Evolutionary conservation across 257 asterid species (phyloP).

Genomic region (Phtheirospermum japonicum): DNA sequence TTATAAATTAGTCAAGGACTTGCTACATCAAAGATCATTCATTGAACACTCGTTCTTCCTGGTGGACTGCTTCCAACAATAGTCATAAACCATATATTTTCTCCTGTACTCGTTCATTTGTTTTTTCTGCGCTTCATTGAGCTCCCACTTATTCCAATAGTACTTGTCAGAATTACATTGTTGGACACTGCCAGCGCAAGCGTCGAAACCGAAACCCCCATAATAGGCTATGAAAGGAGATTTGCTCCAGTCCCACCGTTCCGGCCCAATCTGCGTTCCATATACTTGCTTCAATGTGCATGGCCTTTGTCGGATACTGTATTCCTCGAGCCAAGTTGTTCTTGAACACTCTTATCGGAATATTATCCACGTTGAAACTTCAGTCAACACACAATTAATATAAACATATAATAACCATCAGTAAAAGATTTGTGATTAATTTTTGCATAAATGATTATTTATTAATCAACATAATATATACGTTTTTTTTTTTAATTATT

Average conservation of each 20-base stretch:
- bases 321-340: constrained; percentile 30
- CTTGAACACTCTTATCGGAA: constrained; percentile 40
- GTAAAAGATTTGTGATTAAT: too few species aligned
- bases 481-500: neutral
- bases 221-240: constrained; percentile 38
- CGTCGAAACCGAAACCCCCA: constrained; percentile 26
- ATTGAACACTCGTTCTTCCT: constrained; percentile 30
- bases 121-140: constrained; percentile 12
- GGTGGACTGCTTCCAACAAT: neutral
- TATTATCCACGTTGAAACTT: constrained; percentile 23
- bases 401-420: too few species aligned
- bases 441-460: too few species aligned
- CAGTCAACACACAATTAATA: neutral
- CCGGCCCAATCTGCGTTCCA: constrained; percentile 44
- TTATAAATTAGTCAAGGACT: too few species aligned
- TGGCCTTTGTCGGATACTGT: constrained; percentile 25
- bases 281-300: constrained; percentile 49
- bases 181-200: constrained; percentile 8
- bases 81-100: constrained; percentile 24
- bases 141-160: constrained; percentile 31
- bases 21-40: too few species aligned
- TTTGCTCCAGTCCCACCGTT: constrained; percentile 32
- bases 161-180: constrained; percentile 7
- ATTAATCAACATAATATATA: neutral
- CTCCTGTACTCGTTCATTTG: neutral